Percentiles rank a stretch among this genome's conserved stretches.
phyloP scores from a whole-genome alignment of 148 eudicot genomes.

The Chenopodium formosanum region DNA sequence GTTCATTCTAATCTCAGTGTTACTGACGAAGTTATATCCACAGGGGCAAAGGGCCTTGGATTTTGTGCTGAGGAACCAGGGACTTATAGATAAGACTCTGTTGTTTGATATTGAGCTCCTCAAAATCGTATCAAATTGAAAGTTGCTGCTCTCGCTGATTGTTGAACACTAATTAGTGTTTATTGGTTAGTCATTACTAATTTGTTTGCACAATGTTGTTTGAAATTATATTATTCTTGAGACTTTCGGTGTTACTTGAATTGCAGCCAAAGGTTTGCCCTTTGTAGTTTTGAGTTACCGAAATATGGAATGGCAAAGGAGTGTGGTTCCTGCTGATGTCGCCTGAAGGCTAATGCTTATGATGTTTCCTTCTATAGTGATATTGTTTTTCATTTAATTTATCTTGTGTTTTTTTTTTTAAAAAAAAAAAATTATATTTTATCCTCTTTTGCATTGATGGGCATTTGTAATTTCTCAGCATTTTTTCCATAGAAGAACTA shows the following conservation, averaged over 20 bases:
- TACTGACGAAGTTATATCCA: constrained; percentile 12
- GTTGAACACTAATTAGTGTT: neutral
- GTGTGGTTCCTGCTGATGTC: no score
- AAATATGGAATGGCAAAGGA: no score
- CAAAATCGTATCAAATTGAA: constrained; percentile 63
- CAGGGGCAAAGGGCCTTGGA: constrained; percentile 96
- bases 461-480: no score
- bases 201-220: neutral
- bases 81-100: constrained; percentile 93
- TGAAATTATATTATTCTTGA: neutral
- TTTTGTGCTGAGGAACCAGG: constrained; percentile 91
- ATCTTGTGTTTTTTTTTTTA: no score
- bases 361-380: no score
- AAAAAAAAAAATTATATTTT: no score
- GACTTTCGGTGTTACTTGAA: neutral
- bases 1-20: neutral
- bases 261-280: neutral
- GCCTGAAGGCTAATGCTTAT: no score
- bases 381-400: no score
- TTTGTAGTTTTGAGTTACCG: neutral
- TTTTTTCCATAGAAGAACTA: no score
- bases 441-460: no score
- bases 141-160: neutral
- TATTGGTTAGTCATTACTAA: neutral
- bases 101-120: constrained; percentile 96